Evolutionary conservation across 2,329 filamentous ascomycete species (phyloP), one percentile per base, ranked within the genome.

Genomic region (Alternaria triticimaculans): DNA sequence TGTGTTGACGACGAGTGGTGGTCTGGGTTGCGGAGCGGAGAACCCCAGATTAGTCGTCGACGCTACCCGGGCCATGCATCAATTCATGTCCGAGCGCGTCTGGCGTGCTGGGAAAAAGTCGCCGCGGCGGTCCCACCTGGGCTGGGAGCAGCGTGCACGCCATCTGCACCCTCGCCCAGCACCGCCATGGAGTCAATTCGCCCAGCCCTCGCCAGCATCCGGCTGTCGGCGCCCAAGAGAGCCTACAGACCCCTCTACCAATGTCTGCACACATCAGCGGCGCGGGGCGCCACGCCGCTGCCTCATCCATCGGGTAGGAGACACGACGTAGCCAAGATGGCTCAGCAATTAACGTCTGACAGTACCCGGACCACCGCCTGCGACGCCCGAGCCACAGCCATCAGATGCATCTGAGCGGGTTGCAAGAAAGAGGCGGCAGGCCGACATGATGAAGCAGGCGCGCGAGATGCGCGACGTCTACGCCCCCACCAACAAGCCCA

Each of bases 331-430:
- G 48, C 45, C 46, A 49, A 14, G 11, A 51, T 48, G 49, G 21
- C 49, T 21, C 48, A 55, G 28, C 30, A 50, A 37, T 55, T 62
- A 44, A 62, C 60, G 6, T 37, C 48, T 21, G 20, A 59, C 28
- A 62, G 84, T 87, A 11, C 82, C 87, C 53, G 88, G 87, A 5
- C 87, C 87, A 56, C 88, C 88, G 41, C 88, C 88, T 4, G 84
- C 84, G 68, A 83, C 86, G 20, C 88, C 88, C 15, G 80, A 82
- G 53, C 83, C 86, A 6, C 71, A 81, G 5, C 76, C 83, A 8
- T 80, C 84, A 15, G 82, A 84, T 60, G 82, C 85, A 28, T 79
- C 82, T 56, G 83, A 84, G 43, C 78, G 82, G 18, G 74, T 86
- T 15, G 82, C 82, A 30, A 76, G 84, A 57, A 85, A 85, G 69